Evolutionary conservation across 495 filamentous ascomycete species (phyloP).

Genomic region (Xylaria acuta): DNA sequence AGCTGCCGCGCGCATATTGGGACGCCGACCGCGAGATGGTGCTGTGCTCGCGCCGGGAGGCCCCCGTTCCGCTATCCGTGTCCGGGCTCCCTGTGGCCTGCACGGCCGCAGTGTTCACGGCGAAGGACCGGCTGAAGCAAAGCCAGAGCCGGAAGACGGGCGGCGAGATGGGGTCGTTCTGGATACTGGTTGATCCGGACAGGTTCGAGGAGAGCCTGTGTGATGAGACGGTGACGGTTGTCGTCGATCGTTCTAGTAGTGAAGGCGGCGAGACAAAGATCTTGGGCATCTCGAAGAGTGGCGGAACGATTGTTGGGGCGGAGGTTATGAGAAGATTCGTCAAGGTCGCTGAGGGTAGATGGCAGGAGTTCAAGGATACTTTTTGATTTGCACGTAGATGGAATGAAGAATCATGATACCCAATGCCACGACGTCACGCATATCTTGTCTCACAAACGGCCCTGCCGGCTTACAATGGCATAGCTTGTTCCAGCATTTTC

Average conservation of each 20-base stretch:
- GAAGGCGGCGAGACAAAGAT: conserved; percentile 60
- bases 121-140: conserved; percentile 56
- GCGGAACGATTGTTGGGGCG: conserved; percentile 61
- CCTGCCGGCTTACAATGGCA: not conserved
- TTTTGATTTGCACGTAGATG: conserved; percentile 19
- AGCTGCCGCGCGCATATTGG: conserved; percentile 83
- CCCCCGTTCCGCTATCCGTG: conserved; percentile 57
- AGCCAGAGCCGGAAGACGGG: conserved; percentile 47
- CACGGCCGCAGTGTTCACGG: conserved; percentile 75
- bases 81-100: conserved; percentile 71
- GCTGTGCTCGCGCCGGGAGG: conserved; percentile 69
- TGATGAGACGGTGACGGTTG: conserved; percentile 72
- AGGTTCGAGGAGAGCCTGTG: conserved; percentile 85
- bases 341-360: conserved; percentile 47
- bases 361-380: conserved; percentile 45
- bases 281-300: conserved; percentile 77
- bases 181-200: conserved; percentile 89
- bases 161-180: conserved; percentile 58
- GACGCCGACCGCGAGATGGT: conserved; percentile 80
- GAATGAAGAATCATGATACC: conserved; percentile 28
- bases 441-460: not conserved
- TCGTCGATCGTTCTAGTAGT: conserved; percentile 66
- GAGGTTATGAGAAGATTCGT: conserved; percentile 50
- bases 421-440: conserved; percentile 5
- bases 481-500: not conserved